Evolutionary conservation across 2,329 filamentous ascomycete species (phyloP).

Genomic region (Ascochyta viciae-villosae): DNA sequence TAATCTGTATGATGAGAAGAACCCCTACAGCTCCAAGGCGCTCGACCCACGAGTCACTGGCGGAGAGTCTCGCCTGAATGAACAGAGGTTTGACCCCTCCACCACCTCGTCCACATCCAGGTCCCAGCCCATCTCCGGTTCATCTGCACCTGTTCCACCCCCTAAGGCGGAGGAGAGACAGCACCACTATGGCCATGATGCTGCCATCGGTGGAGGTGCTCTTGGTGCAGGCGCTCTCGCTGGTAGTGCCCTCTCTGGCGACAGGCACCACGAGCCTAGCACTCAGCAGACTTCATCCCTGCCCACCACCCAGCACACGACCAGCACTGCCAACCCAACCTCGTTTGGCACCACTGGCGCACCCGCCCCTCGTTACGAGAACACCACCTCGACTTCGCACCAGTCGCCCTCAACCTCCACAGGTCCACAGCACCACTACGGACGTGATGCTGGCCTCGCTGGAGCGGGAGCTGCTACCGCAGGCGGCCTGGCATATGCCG

Average conservation of each 20-base stretch:
- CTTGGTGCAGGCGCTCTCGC: slow-evolving; percentile 39
- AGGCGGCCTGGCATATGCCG: slow-evolving; percentile 20
- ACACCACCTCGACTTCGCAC: not conserved
- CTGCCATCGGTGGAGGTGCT: slow-evolving; percentile 27
- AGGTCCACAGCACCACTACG: slow-evolving; percentile 20
- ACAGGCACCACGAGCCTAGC: not conserved
- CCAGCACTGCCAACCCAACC: slow-evolving; percentile 6
- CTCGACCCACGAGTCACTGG: slow-evolving; percentile 40
- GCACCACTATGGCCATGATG: slow-evolving; percentile 35
- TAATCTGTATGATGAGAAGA: slow-evolving; percentile 27
- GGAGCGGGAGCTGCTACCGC: slow-evolving; percentile 14
- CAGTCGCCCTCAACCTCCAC: not conserved
- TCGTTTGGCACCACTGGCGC: slow-evolving; percentile 1
- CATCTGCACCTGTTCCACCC: slow-evolving; percentile 9
- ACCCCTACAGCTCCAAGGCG: slow-evolving; percentile 34
- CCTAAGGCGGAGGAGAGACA: slow-evolving; percentile 21
- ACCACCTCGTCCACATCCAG: slow-evolving; percentile 16
- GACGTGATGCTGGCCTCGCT: slow-evolving; percentile 31
- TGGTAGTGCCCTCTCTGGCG: not conserved
- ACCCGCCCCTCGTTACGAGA: not conserved
- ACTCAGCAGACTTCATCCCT: slow-evolving; percentile 1
- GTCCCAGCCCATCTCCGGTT: slow-evolving; percentile 16
- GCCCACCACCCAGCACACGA: slow-evolving; percentile 11
- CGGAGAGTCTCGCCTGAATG: slow-evolving; percentile 19
- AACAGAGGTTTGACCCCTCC: slow-evolving; percentile 32